Evolutionary conservation across 2,329 filamentous ascomycete genomes (phyloP).

Genomic region (Arthroderma sp.): DNA sequence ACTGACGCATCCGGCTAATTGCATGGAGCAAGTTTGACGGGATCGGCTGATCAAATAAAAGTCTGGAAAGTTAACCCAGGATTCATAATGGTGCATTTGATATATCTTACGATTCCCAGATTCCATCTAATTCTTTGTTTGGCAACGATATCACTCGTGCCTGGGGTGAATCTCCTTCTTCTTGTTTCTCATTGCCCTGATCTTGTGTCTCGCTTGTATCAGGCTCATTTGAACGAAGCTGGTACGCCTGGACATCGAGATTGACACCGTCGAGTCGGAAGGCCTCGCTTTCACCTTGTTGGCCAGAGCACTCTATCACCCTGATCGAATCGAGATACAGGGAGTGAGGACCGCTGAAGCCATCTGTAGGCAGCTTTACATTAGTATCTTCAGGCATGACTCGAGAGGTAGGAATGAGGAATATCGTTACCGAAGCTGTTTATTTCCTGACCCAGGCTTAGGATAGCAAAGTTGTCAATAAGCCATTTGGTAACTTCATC

Average conservation of each 20-base stretch:
- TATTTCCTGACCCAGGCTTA: slow-evolving; percentile 27
- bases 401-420: background rate
- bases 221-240: slow-evolving; percentile 18
- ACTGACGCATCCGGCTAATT: slow-evolving; percentile 29
- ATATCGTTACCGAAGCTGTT: slow-evolving; percentile 20
- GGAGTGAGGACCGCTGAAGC: slow-evolving; percentile 17
- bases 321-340: slow-evolving; percentile 25
- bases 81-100: background rate
- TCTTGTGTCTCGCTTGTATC: slow-evolving; percentile 16
- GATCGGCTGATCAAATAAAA: slow-evolving; percentile 35
- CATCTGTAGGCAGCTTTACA: slow-evolving; percentile 14
- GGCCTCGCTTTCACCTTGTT: slow-evolving; percentile 16
- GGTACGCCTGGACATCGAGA: slow-evolving; percentile 35
- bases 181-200: slow-evolving; percentile 10
- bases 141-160: slow-evolving; percentile 29
- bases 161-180: slow-evolving; percentile 21
- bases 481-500: slow-evolving; percentile 30
- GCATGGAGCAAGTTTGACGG: slow-evolving; percentile 32
- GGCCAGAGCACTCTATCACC: slow-evolving; percentile 31
- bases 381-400: background rate
- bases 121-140: slow-evolving; percentile 28
- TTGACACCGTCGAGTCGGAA: slow-evolving; percentile 25
- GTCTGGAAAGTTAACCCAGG: slow-evolving; percentile 15
- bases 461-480: slow-evolving; percentile 22
- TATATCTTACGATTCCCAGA: slow-evolving; percentile 33